Evolutionary conservation across 176 grass and related monocot species (phyloP).

Genomic region (sorghum (Sorghum bicolor)): DNA sequence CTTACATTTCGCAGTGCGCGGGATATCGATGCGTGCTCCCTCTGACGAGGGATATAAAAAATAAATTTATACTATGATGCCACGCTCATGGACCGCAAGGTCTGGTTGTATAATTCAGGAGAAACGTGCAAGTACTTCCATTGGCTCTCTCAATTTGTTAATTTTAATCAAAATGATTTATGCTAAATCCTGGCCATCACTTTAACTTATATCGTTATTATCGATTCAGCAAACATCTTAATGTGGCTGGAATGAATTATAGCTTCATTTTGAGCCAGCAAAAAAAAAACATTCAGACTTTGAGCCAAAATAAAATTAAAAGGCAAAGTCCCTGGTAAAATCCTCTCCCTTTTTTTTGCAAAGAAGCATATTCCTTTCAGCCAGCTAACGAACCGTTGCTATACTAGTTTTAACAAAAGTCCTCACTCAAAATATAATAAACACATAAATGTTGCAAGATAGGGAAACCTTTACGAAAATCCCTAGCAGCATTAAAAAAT

Average conservation of each 20-base stretch:
- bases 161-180: background rate
- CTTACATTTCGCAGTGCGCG: background rate
- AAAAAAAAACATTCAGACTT: background rate
- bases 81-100: slow-evolving; percentile 22
- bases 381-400: background rate
- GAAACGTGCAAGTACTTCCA: slow-evolving; percentile 24
- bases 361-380: background rate
- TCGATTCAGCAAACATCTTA: background rate
- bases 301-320: background rate
- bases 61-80: background rate
- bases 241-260: background rate
- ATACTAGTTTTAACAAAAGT: background rate
- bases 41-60: slow-evolving; percentile 37
- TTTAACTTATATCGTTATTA: background rate
- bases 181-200: background rate
- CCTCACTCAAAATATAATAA: background rate
- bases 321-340: background rate
- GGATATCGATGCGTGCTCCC: background rate
- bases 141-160: background rate
- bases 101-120: slow-evolving; percentile 13
- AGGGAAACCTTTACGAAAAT: background rate
- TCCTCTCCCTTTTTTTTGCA: background rate
- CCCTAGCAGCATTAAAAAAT: background rate
- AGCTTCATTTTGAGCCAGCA: background rate
- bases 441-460: background rate